Base-by-base conservation (phyloP, 2,329 filamentous ascomycete species). In the Cladobotryum protrusum region DNA sequence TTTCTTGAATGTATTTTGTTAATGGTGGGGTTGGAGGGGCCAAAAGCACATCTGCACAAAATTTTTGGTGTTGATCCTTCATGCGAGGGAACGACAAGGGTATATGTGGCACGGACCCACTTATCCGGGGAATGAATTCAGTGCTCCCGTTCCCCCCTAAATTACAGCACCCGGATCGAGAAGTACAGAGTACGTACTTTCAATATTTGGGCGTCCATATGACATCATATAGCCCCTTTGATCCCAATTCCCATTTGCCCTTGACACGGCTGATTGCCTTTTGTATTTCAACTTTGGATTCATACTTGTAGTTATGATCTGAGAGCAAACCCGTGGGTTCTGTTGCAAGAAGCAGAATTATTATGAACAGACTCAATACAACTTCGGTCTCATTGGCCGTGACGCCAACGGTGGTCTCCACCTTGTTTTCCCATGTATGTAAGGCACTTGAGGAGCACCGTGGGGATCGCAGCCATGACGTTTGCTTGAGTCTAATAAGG, bases 381-480 rank as follows among this genome's bases (percentile, higher is more conserved):
- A 78, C 92, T 36, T 83, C 87, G 13, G 85, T 97, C 53, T 83
- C 85, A 50, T 79, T 89, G 56, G 90, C 90, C 45, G 86, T 96
- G 48, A 89, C 90, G 55, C 92, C 93, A 12, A 90, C 87, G 3
- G 87, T 95, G 43, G 78, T 97, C 49, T 85, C 87, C 57, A 96
- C 92, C 13, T 84, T 92, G 55, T 75, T 97, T 59, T 85, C 85
- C 52, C 93, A 97, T 76, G 88, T 91, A 77, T 59, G 83, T 66
- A 17, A 14, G 34, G 35, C 2, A n/a, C n/a, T n/a, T n/a, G n/a
- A 8, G 5, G 17, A 33, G 19, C 13, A 36, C 14, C 6, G 4
- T 6, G 39, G 17, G 9, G 12, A 13, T 42, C 36, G 5, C 5
- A 11, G 12, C 8, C 17, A 41, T 41, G 41, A 35, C 14, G 29